phyloP scores from a whole-genome alignment of 208 protist genomes.

The Trypanosoma boissoni region DNA sequence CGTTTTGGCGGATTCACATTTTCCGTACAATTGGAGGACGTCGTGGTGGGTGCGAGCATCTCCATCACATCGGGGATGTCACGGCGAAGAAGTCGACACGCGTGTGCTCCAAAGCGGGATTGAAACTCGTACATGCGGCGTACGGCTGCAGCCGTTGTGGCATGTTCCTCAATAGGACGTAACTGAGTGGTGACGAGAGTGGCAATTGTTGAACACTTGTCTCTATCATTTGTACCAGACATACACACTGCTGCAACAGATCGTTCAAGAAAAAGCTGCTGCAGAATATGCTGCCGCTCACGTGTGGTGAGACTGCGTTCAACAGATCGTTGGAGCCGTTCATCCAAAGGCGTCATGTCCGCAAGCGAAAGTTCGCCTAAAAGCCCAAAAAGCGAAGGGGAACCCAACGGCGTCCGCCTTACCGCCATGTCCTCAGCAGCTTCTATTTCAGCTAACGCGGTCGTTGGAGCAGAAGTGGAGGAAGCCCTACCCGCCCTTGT shows the following conservation, averaged over 20 bases:
- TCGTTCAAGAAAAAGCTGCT: constrained; percentile 38
- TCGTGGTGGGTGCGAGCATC: constrained; percentile 23
- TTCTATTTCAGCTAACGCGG: too few relatives aligned
- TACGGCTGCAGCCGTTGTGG: constrained; percentile 24
- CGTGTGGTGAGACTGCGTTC: constrained; percentile 47
- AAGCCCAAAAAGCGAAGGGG: background rate
- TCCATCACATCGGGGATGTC: constrained; percentile 10
- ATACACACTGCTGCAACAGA: constrained; percentile 22
- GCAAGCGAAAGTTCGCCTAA: background rate
- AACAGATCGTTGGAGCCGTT: constrained; percentile 37
- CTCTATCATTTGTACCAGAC: background rate
- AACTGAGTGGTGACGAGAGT: constrained; percentile 7
- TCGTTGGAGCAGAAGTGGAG: too few relatives aligned
- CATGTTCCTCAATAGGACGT: constrained; percentile 34
- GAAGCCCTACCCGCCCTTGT: too few relatives aligned
- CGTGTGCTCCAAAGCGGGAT: constrained; percentile 37
- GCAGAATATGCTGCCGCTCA: constrained; percentile 47
- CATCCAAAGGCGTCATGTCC: constrained; percentile 1
- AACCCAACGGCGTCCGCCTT: too few relatives aligned
- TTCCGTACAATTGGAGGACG: constrained; percentile 33
- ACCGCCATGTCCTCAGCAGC: too few relatives aligned
- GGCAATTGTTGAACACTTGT: background rate
- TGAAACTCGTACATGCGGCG: constrained; percentile 28
- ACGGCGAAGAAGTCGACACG: constrained; percentile 20
- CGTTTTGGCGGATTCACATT: constrained; percentile 45